Base-by-base conservation (phyloP, 192 early-diverging fungal species). In the Chytriomyces confervae region DNA sequence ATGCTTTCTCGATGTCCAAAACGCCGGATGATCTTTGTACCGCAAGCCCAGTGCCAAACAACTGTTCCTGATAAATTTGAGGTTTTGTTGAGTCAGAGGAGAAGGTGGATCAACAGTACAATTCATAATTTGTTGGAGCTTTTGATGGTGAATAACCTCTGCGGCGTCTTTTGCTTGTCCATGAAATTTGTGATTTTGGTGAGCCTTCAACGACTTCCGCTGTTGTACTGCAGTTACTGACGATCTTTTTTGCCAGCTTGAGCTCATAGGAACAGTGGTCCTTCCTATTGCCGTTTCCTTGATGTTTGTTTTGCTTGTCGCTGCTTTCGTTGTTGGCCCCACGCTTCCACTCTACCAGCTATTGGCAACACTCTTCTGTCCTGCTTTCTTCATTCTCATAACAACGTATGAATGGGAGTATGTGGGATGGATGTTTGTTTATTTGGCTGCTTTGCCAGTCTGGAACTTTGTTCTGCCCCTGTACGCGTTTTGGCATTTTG, bases 101-200 rank as follows among this genome's bases (percentile, higher is more conserved):
- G 96, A 61, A 90, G 96, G 49, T 98, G 96, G 96, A 98, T 98
- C 84, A 98, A 98, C 86, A 94, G 93, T 67, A 98, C 96, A 2
- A 94, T 98, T 76, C 96, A 98, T 84, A 98, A 98, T 80, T 82
- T 98, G 81, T 67, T 98, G 65, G 96, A 98, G 80, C 83, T 98
- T 65, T 92, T 98, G 53, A 57, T 36, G 29, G 63, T 36, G 18
- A 29, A n/a, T 13, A 65, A 65, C 27, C 27, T n/a, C 13, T 24
- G 29, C 27, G 63, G 29, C 20, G 20, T 65, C 11, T 92, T 93
- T n/a, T n/a, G 18, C 27, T 6, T 65, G 1, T 13, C 11, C 18
- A 24, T 65, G 29, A 18, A 29, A 65, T 57, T 57, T 57, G 50
- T 50, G 20, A 11, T 80, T 75, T 75, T 27, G 66, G 24, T 46